A percentile compares a stretch with the other conserved stretches of the same genome.
Conservation (phyloP, 176 grass and related monocot genomes). For the Phyllostachys edulis region DNA sequence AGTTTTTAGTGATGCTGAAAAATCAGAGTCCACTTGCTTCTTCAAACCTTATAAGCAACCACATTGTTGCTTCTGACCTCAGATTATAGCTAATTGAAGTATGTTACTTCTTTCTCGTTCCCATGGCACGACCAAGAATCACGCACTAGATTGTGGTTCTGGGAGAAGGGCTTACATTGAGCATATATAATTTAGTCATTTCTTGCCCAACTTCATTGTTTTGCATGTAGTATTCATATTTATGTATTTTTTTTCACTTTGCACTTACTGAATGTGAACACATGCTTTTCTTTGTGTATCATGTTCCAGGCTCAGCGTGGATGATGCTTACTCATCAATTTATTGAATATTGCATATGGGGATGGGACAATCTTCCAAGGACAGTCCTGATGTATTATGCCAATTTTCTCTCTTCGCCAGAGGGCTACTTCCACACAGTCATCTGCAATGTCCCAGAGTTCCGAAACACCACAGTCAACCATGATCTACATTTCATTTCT, state of each 20-base stretch:
- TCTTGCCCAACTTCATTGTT: neutral
- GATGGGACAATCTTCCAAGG: slow-evolving; percentile 97
- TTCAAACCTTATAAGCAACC: neutral
- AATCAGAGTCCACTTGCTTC: neutral
- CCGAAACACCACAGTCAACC: slow-evolving; percentile 85
- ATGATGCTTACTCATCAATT: slow-evolving; percentile 94
- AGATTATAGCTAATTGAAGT: neutral
- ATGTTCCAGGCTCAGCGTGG: slow-evolving; percentile 90
- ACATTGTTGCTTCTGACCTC: neutral
- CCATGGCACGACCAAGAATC: neutral
- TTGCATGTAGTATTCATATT: neutral
- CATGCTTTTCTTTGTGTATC: slow-evolving; percentile 13
- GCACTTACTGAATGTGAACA: slow-evolving; percentile 2
- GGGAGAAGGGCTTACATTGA: neutral
- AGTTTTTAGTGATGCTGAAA: neutral
- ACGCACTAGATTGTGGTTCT: neutral
- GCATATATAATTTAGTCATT: neutral
- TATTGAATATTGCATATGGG: slow-evolving; percentile 94
- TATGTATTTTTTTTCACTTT: neutral
- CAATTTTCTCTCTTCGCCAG: slow-evolving; percentile 90
- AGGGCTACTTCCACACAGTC: slow-evolving; percentile 97
- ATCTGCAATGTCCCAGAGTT: slow-evolving; percentile 95
- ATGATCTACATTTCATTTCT: slow-evolving; percentile 96
- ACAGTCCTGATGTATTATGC: slow-evolving; percentile 98
- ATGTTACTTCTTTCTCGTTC: neutral